A percentile compares a stretch with the other conserved stretches of the same genome.
phyloP scores from a whole-genome alignment of 2,329 filamentous ascomycete species.

The Colletotrichum tropicale region DNA sequence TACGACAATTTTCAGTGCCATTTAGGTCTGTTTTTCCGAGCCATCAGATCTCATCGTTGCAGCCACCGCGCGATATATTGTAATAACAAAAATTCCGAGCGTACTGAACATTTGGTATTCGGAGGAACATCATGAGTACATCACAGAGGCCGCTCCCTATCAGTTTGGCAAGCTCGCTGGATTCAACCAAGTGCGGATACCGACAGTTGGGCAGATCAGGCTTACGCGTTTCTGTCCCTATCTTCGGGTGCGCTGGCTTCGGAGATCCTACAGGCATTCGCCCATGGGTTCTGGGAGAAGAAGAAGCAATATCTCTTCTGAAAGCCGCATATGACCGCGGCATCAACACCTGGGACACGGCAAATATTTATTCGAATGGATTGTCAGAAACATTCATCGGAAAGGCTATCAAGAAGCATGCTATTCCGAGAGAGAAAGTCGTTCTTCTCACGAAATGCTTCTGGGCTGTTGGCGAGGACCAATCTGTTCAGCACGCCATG shows the following conservation, averaged over 20 bases:
- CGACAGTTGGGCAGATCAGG: slow-evolving; percentile 63
- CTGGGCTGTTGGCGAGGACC: slow-evolving; percentile 51
- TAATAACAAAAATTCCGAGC: too few relatives aligned
- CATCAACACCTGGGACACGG: slow-evolving; percentile 64
- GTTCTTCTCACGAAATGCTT: slow-evolving; percentile 63
- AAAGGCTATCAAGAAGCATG: slow-evolving; percentile 64
- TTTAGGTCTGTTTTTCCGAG: fast-evolving
- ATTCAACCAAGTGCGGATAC: slow-evolving; percentile 46
- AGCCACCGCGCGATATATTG: background rate
- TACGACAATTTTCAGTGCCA: fast-evolving
- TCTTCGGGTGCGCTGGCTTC: slow-evolving; percentile 68
- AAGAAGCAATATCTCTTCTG: slow-evolving; percentile 55
- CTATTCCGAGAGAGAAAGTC: slow-evolving; percentile 60
- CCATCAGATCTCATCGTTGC: background rate
- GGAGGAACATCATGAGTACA: background rate
- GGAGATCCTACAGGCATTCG: slow-evolving; percentile 41
- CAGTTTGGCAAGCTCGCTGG: background rate
- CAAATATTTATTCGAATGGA: slow-evolving; percentile 62
- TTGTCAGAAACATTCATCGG: slow-evolving; percentile 57
- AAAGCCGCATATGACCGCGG: slow-evolving; percentile 68
- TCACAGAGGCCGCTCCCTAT: background rate
- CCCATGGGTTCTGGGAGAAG: slow-evolving; percentile 62
- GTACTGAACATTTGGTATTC: fast-evolving
- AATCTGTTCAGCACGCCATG: background rate
- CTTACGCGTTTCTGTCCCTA: slow-evolving; percentile 65